Evolutionary conservation across 495 filamentous ascomycete species (phyloP).

Genomic region (Tuber brumale): DNA sequence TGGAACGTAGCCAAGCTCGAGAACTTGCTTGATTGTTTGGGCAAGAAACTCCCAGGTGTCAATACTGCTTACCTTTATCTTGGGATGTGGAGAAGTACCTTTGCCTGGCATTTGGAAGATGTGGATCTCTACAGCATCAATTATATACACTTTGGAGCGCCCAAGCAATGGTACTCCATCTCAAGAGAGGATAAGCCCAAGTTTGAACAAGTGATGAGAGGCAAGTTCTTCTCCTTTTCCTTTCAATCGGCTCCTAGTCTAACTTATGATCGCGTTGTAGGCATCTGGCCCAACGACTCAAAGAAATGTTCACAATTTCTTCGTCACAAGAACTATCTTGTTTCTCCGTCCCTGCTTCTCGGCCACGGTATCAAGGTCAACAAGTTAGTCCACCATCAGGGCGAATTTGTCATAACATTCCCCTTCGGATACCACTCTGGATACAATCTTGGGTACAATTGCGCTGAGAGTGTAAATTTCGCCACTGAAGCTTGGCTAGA

Average conservation of each 20-base stretch:
- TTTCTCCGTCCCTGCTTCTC: conserved; percentile 79
- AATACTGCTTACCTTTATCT: conserved; percentile 98
- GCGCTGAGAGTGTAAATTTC: conserved; percentile 98
- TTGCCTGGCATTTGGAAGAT: conserved; percentile 98
- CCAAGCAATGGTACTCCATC: conserved; percentile 99
- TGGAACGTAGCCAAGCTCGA: conserved; percentile 96
- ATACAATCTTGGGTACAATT: conserved; percentile 97
- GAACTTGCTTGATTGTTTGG: conserved; percentile 88
- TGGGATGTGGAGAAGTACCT: conserved; percentile 99
- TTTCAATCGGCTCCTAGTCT: conserved; percentile 7
- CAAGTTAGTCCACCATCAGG: conserved; percentile 87
- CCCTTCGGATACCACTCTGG: conserved; percentile 98
- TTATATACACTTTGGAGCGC: conserved; percentile 96
- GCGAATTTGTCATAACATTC: conserved; percentile 97
- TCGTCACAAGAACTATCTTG: conserved; percentile 96
- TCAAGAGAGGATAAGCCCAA: conserved; percentile 89
- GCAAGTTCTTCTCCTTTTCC: conserved; percentile 42
- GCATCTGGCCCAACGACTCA: conserved; percentile 88
- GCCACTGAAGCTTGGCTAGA: conserved; percentile 88
- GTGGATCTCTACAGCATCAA: conserved; percentile 99
- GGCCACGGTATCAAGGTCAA: conserved; percentile 93
- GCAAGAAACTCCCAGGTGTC: conserved; percentile 90
- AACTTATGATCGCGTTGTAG: conserved; percentile 36
- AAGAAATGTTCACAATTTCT: conserved; percentile 96
- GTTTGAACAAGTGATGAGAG: conserved; percentile 93